phyloP scores from a whole-genome alignment of 495 filamentous ascomycete species.

The Xylaria curta region DNA sequence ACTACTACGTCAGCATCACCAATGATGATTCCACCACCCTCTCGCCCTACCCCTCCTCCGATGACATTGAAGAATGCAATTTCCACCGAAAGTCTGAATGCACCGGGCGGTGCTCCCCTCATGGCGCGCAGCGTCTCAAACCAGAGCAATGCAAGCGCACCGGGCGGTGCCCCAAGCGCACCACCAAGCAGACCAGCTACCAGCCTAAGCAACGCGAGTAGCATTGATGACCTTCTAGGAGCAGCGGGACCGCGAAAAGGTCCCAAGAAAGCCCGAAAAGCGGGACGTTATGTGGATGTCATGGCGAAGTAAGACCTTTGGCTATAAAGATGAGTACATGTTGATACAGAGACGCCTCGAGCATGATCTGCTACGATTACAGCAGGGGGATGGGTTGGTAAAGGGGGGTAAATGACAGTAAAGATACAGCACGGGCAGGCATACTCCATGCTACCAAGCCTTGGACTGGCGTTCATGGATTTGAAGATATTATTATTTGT shows the following conservation, averaged over 20 bases:
- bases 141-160: conserved; percentile 44
- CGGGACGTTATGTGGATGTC: conserved; percentile 87
- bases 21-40: conserved; percentile 34
- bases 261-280: conserved; percentile 77
- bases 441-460: conserved; percentile 1
- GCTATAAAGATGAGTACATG: too few relatives aligned
- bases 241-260: conserved; percentile 71
- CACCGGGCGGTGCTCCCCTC: conserved; percentile 45
- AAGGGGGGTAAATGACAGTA: conserved; percentile 4
- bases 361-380: conserved; percentile 16
- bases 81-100: conserved; percentile 34
- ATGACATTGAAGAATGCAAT: conserved; percentile 33
- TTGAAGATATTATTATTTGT: conserved; percentile 15
- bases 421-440: conserved; percentile 6
- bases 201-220: conserved; percentile 78
- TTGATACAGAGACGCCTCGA: background rate
- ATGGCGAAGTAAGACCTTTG: conserved; percentile 69
- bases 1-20: conserved; percentile 39
- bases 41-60: conserved; percentile 36
- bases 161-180: conserved; percentile 43
- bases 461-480: conserved; percentile 13
- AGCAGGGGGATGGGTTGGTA: conserved; percentile 26
- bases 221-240: conserved; percentile 84
- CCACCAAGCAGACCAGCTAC: conserved; percentile 65
- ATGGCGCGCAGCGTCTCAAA: conserved; percentile 54